Conservation (phyloP, 164 flowering plant genomes). For the Pachysandra terminalis region DNA sequence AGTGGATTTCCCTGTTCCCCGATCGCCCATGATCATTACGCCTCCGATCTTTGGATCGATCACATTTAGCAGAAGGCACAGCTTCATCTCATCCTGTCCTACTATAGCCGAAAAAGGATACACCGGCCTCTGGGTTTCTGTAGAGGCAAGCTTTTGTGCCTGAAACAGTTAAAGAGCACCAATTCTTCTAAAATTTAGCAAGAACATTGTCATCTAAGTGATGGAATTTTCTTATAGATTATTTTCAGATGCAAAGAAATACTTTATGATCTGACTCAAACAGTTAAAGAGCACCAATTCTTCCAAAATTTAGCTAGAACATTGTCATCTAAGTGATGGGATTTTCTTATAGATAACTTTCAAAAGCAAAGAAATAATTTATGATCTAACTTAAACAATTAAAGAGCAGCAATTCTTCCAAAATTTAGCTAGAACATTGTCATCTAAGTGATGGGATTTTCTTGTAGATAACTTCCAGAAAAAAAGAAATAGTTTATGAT, state of each 20-base stretch:
- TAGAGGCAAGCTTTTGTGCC: slow-evolving; percentile 49
- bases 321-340: background rate
- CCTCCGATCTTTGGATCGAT: slow-evolving; percentile 98
- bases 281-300: background rate
- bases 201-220: background rate
- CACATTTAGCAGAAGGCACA: slow-evolving; percentile 87
- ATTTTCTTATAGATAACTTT: background rate
- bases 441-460: background rate
- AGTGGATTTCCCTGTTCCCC: slow-evolving; percentile 96
- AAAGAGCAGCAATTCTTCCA: background rate
- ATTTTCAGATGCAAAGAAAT: background rate
- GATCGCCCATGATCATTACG: slow-evolving; percentile 98
- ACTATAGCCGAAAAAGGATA: slow-evolving; percentile 95
- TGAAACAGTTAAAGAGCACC: slow-evolving; percentile 25
- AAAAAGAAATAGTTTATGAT: background rate
- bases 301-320: background rate
- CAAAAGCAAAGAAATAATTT: background rate
- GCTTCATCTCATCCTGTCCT: slow-evolving; percentile 98
- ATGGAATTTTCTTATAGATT: no score
- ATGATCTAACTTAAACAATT: background rate
- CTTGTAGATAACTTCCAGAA: background rate
- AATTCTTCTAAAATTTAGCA: background rate
- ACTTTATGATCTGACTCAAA: background rate
- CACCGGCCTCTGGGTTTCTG: slow-evolving; percentile 85
- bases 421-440: background rate